These are phyloP conservation scores for Bothriochloa decipiens DNA, from an alignment of 176 grass and related monocot species.

Conservation along the genomic window DNA sequence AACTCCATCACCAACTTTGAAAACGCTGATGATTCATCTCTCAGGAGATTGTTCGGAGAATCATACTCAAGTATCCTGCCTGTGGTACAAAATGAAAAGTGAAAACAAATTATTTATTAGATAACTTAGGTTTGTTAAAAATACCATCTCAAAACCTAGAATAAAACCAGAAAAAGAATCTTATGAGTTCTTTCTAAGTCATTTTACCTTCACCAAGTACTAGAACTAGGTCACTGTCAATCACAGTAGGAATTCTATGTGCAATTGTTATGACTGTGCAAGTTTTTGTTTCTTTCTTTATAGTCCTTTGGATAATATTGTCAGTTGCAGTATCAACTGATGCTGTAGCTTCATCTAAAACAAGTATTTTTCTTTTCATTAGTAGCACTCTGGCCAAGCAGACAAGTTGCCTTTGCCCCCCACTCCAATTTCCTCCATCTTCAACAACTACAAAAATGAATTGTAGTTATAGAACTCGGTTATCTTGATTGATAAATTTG, in stretches of 20 bases:
- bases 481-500: no score
- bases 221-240: slow-evolving; percentile 83
- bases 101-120: neutral
- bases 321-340: slow-evolving; percentile 88
- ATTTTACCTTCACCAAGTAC: slow-evolving; percentile 83
- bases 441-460: slow-evolving; percentile 61
- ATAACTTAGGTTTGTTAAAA: slow-evolving; percentile 11
- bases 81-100: slow-evolving; percentile 42
- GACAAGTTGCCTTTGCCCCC: slow-evolving; percentile 85
- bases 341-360: slow-evolving; percentile 94
- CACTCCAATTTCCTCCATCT: slow-evolving; percentile 93
- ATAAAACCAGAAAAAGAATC: neutral
- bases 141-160: slow-evolving; percentile 1
- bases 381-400: slow-evolving; percentile 80
- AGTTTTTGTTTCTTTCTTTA: slow-evolving; percentile 70
- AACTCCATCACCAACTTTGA: slow-evolving; percentile 80
- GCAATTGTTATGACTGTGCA: slow-evolving; percentile 86
- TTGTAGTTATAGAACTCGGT: neutral
- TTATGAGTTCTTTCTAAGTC: neutral
- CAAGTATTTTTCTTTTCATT: slow-evolving; percentile 83
- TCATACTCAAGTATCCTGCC: slow-evolving; percentile 86
- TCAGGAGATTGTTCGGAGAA: slow-evolving; percentile 67
- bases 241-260: slow-evolving; percentile 87
- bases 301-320: slow-evolving; percentile 87
- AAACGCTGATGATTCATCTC: slow-evolving; percentile 75